Evolutionary conservation across 805 yeast genomes (phyloP).

Genomic region (Myxozyma kluyveri): DNA sequence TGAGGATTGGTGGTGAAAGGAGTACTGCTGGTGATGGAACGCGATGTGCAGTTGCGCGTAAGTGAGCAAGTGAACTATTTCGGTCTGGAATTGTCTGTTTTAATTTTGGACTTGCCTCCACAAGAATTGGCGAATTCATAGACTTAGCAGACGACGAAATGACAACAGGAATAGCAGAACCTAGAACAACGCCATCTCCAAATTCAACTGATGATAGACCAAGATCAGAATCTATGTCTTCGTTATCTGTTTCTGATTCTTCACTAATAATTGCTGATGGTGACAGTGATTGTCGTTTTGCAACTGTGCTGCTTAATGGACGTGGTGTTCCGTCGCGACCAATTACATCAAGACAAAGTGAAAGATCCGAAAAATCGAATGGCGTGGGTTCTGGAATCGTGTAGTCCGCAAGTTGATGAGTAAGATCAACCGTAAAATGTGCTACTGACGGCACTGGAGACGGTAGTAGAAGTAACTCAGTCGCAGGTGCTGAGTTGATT

Average conservation of each 20-base stretch:
- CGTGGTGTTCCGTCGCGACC: neutral
- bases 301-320: too few relatives aligned
- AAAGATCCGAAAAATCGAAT: slow-evolving; percentile 21
- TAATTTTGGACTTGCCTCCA: too few relatives aligned
- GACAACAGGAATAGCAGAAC: neutral
- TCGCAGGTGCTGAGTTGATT: too few relatives aligned
- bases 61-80: too few relatives aligned
- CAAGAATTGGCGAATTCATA: too few relatives aligned
- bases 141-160: too few relatives aligned
- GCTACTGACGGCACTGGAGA: neutral
- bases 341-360: slow-evolving; percentile 12
- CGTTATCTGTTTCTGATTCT: neutral
- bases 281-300: too few relatives aligned
- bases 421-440: neutral
- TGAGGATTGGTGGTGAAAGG: too few relatives aligned
- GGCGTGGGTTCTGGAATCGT: slow-evolving; percentile 10
- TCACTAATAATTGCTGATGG: neutral
- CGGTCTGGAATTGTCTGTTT: too few relatives aligned
- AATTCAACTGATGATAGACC: neutral
- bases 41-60: too few relatives aligned
- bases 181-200: neutral
- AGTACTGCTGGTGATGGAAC: too few relatives aligned
- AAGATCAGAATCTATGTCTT: neutral
- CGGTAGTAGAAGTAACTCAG: neutral
- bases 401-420: neutral